Conservation (phyloP, 345 rosid species). For the Citrus cavaleriei region DNA sequence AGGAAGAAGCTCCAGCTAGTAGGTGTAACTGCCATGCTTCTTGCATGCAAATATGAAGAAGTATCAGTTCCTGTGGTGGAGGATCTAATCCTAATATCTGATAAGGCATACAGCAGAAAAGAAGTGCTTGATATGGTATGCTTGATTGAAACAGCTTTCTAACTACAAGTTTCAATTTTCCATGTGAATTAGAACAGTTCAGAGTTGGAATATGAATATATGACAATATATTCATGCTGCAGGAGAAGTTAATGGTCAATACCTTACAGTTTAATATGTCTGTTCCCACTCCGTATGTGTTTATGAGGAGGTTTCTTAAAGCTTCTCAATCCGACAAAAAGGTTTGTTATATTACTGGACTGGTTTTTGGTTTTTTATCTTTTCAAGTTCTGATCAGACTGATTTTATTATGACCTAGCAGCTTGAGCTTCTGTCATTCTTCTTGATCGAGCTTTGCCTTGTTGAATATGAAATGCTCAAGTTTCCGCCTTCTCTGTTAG, state of each 20-base stretch:
- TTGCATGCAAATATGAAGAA: constrained; percentile 98
- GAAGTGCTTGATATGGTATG: constrained; percentile 92
- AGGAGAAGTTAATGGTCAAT: constrained; percentile 85
- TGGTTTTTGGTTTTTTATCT: background rate
- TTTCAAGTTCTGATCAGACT: constrained; percentile 6
- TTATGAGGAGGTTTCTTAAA: constrained; percentile 89
- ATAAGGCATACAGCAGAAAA: constrained; percentile 76
- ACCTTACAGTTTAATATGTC: constrained; percentile 74
- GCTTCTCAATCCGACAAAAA: constrained; percentile 83
- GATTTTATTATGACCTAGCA: constrained; percentile 23
- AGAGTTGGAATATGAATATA: background rate
- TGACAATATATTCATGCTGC: constrained; percentile 17
- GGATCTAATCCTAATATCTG: constrained; percentile 89
- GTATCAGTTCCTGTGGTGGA: constrained; percentile 94
- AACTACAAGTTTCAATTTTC: background rate
- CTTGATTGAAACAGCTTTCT: background rate
- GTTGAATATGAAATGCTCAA: constrained; percentile 64
- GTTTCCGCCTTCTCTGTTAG: constrained; percentile 58
- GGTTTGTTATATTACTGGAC: constrained; percentile 33
- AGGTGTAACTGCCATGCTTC: constrained; percentile 91
- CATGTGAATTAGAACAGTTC: background rate
- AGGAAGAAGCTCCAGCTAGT: constrained; percentile 97
- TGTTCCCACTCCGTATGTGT: constrained; percentile 87
- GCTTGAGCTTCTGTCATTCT: constrained; percentile 82
- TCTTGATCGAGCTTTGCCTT: constrained; percentile 62